Evolutionary conservation across 768 basidiomycete genomes (phyloP), one percentile per base, ranked within the genome.

Genomic region (Lentinula detonsa): DNA sequence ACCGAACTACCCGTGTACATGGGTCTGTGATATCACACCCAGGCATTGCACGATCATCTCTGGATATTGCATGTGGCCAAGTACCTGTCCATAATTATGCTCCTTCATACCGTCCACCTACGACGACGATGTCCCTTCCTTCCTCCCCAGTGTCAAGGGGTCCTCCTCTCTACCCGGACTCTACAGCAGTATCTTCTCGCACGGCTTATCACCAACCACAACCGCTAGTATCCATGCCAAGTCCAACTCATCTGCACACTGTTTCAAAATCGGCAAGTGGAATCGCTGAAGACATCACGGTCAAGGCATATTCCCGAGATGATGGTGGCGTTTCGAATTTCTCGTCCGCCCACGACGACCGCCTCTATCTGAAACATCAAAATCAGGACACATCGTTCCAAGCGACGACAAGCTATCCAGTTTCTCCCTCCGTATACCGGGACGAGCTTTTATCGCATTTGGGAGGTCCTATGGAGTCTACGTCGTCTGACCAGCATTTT

Each of bases 401-500:
- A 35, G 16, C 50, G 31, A 51, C 50, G 7, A 3, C 54, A 56
- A 34, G 28, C 39, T 43, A 46, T 43, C n/a, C 54, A 39, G 13
- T 46, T 18, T 28, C 39, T 35, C 57, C 18, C 13, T 58, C 57
- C 10, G 15, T 48, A 6, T 58, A 58, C 21, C 39, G 57, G 42
- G 43, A 58, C 31, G 57, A 58, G 28, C n/a, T 45, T 13, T 28
- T 58, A 11, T 58, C 57, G 13, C 57, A 58, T n/a, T 40, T 43
- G 28, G 55, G 40, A 31, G 34, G 28, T 6, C 55, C 55, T 7
- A 13, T 43, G 11, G 40, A 23, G 37, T 53, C 51, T 21, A 53
- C 51, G 5, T 33, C 50, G 4, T 51, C 50, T 51, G 50, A 51
- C 34, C 50, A 51, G 5, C 50, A 34, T 34, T 51, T 34, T n/a